Conservation (phyloP, 1,284 basidiomycete genomes). For the Malassezia furfur region DNA sequence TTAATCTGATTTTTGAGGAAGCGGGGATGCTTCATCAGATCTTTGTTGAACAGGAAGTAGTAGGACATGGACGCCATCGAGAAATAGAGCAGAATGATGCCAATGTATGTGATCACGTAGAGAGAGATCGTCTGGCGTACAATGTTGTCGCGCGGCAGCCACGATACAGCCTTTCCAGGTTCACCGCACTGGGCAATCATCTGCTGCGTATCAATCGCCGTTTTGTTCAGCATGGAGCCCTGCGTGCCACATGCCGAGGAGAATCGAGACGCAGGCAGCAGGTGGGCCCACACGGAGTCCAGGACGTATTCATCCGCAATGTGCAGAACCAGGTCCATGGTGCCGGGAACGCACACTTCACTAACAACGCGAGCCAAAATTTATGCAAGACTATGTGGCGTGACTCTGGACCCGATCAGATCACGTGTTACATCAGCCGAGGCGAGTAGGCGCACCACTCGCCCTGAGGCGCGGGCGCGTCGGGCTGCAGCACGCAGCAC, state of each 20-base stretch:
- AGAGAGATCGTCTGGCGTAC: slow-evolving; percentile 68
- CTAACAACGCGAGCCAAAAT: too few species aligned
- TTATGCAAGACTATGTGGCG: slow-evolving; percentile 8
- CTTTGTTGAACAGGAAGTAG: slow-evolving; percentile 80
- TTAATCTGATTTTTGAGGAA: slow-evolving; percentile 75
- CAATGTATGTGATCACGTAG: slow-evolving; percentile 63
- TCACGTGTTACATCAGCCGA: slow-evolving; percentile 1
- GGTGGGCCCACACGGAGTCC: slow-evolving; percentile 24
- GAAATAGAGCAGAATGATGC: slow-evolving; percentile 62
- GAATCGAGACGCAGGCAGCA: slow-evolving; percentile 17
- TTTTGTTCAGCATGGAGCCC: slow-evolving; percentile 3
- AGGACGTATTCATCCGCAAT: slow-evolving; percentile 27
- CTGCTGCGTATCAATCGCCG: background rate
- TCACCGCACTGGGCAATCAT: background rate
- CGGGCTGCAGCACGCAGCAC: background rate
- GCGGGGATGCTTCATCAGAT: slow-evolving; percentile 88
- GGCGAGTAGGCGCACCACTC: slow-evolving; percentile 16
- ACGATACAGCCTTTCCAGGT: slow-evolving; percentile 16
- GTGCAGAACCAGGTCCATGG: slow-evolving; percentile 32
- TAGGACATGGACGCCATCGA: slow-evolving; percentile 69
- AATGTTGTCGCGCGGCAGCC: slow-evolving; percentile 31
- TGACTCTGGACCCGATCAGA: slow-evolving; percentile 8
- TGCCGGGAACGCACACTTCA: background rate
- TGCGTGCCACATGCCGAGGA: background rate
- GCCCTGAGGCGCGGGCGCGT: background rate